Evolutionary conservation across 2,329 filamentous ascomycete genomes (phyloP), one percentile per base, ranked within the genome.

Genomic region (Trichoderma sp.): DNA sequence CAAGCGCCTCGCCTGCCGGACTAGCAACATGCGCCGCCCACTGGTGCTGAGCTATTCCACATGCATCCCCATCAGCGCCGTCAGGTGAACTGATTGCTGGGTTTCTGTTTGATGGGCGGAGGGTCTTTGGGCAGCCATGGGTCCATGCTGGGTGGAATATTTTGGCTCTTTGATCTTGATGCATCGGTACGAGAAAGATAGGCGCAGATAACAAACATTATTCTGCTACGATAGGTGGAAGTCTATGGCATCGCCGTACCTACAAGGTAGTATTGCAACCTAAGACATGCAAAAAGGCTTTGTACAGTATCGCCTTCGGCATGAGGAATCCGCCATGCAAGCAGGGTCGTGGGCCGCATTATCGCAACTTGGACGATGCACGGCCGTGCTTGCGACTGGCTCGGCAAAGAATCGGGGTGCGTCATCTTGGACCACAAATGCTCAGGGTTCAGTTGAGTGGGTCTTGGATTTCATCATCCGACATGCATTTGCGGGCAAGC

Each of bases 51-150:
- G 53, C 67, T 6, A 27, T 63, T 3, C 60, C 60, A 24, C 60
- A 63, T 35, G 11, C 11, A 60, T 9, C 45, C n/a, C 8, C 45
- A 53, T 2, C 45, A 3, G 53, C 21, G 33, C 67, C 33, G 67
- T 71, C 67, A 71, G 67, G 67, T 71, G 67, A 60, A 59, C 67
- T 24, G 53, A 27, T 71, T 60, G 11, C 35, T 35, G 18, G 60
- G 16, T 21, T 35, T 63, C 21, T 63, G 60, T 14, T 35, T 35
- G 29, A 29, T 33, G 21, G 45, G 45, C 35, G 21, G 45, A 69
- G 66, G n/a, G 50, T n/a, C n/a, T 45, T 65, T 38, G 62, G 62
- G 62, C 62, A 65, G 62, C 62, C 62, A 65, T 65, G 21, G 50
- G 9, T 8, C 45, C 31, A 33, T 12, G 60, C 31, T 21, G 60